phyloP scores from a whole-genome alignment of 1,284 basidiomycete genomes.

The Anthracocystis setariae region DNA sequence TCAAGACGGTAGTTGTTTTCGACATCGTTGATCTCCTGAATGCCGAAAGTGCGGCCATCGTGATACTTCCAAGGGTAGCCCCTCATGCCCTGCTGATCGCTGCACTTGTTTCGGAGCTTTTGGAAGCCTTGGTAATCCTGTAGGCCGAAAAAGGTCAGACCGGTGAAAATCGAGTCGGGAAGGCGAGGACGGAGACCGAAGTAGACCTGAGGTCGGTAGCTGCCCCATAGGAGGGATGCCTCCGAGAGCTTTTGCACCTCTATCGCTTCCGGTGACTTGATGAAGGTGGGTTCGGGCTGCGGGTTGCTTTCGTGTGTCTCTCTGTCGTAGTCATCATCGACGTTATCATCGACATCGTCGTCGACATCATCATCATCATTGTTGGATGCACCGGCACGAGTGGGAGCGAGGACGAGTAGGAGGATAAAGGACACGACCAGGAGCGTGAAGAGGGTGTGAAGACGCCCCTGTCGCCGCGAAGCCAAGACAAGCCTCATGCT shows the following conservation, averaged over 20 bases:
- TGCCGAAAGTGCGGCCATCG: conserved; percentile 83
- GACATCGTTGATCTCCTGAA: conserved; percentile 83
- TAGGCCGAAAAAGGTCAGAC: conserved; percentile 78
- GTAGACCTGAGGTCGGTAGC: conserved; percentile 89
- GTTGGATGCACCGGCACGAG: conserved; percentile 2
- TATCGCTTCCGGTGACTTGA: conserved; percentile 19
- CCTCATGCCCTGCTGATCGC: conserved; percentile 82
- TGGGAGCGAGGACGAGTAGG: conserved; percentile 12
- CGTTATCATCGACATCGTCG: neutral
- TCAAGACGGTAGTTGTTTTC: conserved; percentile 85
- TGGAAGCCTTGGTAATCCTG: conserved; percentile 50
- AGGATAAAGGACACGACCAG: conserved; percentile 14
- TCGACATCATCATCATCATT: too few relatives aligned
- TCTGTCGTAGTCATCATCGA: conserved; percentile 19
- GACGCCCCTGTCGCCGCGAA: neutral
- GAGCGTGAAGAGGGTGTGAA: conserved; percentile 1
- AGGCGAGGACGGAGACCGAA: conserved; percentile 86
- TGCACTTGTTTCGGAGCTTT: conserved; percentile 83
- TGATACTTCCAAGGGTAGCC: conserved; percentile 88
- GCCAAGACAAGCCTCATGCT: too few relatives aligned
- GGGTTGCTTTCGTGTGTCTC: neutral
- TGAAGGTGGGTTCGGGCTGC: neutral
- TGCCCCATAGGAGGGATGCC: conserved; percentile 82
- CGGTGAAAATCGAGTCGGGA: conserved; percentile 87
- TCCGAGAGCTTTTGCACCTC: conserved; percentile 29